Evolutionary conservation across 1,284 basidiomycete genomes (phyloP).

Genomic region (Ustilago vetiveriae): DNA sequence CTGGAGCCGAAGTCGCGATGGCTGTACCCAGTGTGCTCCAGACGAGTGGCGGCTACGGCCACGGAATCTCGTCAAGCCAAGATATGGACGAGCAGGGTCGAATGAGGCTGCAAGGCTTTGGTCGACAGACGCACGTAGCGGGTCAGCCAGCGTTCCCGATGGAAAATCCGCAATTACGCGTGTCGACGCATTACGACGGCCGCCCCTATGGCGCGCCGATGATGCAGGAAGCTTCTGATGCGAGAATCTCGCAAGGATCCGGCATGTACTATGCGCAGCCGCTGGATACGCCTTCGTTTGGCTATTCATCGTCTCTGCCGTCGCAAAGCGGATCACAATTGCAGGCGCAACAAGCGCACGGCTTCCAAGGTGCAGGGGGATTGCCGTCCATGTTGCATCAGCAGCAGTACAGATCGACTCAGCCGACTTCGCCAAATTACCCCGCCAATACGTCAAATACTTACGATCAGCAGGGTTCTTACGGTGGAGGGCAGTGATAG

Average conservation of each 20-base stretch:
- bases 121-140: background rate
- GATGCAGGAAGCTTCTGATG: conserved; percentile 1
- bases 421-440: conserved; percentile 8
- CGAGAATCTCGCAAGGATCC: conserved; percentile 2
- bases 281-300: conserved; percentile 2
- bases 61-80: background rate
- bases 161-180: conserved; percentile 14
- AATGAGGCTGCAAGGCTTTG: background rate
- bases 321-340: background rate
- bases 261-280: conserved; percentile 5
- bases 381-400: conserved; percentile 6
- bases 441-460: background rate
- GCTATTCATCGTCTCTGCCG: background rate
- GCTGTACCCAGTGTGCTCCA: conserved; percentile 7
- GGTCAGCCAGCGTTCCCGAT: background rate
- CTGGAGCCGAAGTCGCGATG: background rate
- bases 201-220: conserved; percentile 3
- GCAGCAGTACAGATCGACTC: conserved; percentile 8
- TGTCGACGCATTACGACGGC: conserved; percentile 18
- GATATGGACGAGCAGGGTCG: conserved; percentile 5
- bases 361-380: background rate
- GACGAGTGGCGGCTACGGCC: background rate
- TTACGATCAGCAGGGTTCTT: conserved; percentile 9
- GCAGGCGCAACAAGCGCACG: conserved; percentile 1
- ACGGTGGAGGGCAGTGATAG: conserved; percentile 11